phyloP scores from a whole-genome alignment of 495 filamentous ascomycete genomes.

The Parathielavia hyrcaniae region DNA sequence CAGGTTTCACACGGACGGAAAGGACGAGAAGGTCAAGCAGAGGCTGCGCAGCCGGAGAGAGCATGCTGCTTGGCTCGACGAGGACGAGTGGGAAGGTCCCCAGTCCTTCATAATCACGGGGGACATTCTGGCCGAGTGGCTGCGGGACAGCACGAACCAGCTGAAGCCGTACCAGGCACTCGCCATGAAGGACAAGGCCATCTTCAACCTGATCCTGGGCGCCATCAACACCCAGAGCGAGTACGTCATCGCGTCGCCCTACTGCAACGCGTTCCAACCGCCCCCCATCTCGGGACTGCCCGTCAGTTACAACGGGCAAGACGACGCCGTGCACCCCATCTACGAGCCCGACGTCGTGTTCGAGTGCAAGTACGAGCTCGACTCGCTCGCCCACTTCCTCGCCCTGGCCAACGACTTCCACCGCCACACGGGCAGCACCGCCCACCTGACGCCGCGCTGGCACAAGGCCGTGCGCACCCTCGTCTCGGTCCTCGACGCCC shows the following conservation, averaged over 20 bases:
- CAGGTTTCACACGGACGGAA: slow-evolving; percentile 49
- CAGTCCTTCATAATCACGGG: slow-evolving; percentile 97
- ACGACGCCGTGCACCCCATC: slow-evolving; percentile 75
- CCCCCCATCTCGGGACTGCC: slow-evolving; percentile 70
- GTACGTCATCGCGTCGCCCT: slow-evolving; percentile 88
- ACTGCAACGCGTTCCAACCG: slow-evolving; percentile 98
- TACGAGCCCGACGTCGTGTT: slow-evolving; percentile 83
- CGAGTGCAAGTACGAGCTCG: slow-evolving; percentile 98
- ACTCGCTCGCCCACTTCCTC: slow-evolving; percentile 90
- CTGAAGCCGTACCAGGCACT: slow-evolving; percentile 80
- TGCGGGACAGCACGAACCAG: slow-evolving; percentile 96
- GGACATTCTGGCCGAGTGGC: slow-evolving; percentile 98
- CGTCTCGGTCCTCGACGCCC: slow-evolving; percentile 65
- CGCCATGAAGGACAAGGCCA: slow-evolving; percentile 66
- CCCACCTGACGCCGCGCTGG: slow-evolving; percentile 75
- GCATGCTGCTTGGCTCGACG: slow-evolving; percentile 30
- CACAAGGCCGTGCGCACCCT: slow-evolving; percentile 70
- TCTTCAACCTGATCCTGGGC: slow-evolving; percentile 77
- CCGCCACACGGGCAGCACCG: slow-evolving; percentile 66
- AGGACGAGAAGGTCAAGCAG: slow-evolving; percentile 32
- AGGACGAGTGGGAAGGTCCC: slow-evolving; percentile 66
- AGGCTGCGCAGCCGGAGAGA: slow-evolving; percentile 14
- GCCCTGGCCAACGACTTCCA: slow-evolving; percentile 80
- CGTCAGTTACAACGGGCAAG: slow-evolving; percentile 64
- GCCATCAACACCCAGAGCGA: slow-evolving; percentile 96